Conservation (phyloP, 164 flowering plant genomes). For the Piper betle region DNA sequence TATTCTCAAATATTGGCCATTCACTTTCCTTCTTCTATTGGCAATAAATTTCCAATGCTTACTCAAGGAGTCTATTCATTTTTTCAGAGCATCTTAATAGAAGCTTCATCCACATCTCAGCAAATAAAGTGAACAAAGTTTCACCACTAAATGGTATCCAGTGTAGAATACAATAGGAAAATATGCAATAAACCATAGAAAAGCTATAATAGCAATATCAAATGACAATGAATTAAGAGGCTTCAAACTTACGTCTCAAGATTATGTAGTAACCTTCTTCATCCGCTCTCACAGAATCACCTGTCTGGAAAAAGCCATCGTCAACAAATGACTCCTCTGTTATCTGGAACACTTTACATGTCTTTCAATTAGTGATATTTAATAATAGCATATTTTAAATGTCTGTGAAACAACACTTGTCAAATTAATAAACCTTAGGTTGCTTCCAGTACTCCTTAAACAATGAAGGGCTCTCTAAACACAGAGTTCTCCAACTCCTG, state of each 20-base stretch:
- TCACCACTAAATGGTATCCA: no score
- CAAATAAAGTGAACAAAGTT: background rate
- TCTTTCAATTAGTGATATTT: background rate
- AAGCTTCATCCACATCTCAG: background rate
- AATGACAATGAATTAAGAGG: background rate
- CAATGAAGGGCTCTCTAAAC: slow-evolving; percentile 78
- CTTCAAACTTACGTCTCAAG: slow-evolving; percentile 73
- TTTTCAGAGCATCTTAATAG: background rate
- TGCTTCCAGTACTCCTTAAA: slow-evolving; percentile 95
- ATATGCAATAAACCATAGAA: background rate
- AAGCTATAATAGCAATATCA: background rate
- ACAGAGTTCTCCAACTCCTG: slow-evolving; percentile 78
- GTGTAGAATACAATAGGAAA: background rate
- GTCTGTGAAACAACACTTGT: background rate
- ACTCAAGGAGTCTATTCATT: no score
- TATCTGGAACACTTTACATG: slow-evolving; percentile 30
- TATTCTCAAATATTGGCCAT: no score
- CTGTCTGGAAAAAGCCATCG: slow-evolving; percentile 91
- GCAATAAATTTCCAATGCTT: no score
- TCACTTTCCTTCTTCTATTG: no score
- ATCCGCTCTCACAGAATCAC: slow-evolving; percentile 78
- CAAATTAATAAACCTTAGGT: slow-evolving; percentile 47
- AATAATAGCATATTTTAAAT: background rate
- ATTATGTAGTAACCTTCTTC: slow-evolving; percentile 94
- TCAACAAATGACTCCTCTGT: slow-evolving; percentile 73